Evolutionary conservation across 2,329 filamentous ascomycete species (phyloP).

Genomic region (Sporothrix phasma): DNA sequence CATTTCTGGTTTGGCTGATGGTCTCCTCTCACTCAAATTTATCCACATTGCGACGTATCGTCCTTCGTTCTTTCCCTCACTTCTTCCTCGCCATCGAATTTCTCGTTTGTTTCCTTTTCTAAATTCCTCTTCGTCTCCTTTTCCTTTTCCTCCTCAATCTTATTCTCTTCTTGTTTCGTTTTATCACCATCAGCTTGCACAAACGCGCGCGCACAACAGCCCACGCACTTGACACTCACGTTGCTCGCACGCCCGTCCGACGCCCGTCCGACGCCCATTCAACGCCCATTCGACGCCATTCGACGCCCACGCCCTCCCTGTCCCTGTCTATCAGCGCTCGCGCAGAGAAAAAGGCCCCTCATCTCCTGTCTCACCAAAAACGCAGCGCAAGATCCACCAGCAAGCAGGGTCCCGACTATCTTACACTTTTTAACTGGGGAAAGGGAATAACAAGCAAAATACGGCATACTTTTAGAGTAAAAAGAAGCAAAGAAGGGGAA

Average conservation of each 20-base stretch:
- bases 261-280: too few relatives aligned
- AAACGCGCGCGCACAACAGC: neutral
- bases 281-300: too few relatives aligned
- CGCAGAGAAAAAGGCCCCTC: neutral
- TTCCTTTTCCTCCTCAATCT: neutral
- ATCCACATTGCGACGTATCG: neutral
- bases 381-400: conserved; percentile 7
- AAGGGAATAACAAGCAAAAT: conserved; percentile 1
- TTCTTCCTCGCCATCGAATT: neutral
- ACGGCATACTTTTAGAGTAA: too few relatives aligned
- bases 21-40: too few relatives aligned
- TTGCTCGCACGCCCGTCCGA: neutral
- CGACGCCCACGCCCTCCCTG: neutral
- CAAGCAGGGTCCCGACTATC: neutral
- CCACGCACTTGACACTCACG: neutral
- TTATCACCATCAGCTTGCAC: neutral
- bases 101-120: neutral
- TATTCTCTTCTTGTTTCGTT: neutral
- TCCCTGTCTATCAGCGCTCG: conserved; percentile 4
- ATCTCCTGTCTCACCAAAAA: conserved; percentile 13
- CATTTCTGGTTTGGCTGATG: neutral
- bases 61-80: neutral
- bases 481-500: neutral
- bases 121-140: neutral
- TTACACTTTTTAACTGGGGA: neutral